These are phyloP conservation scores for Saccharomycopsis sp. DNA, from an alignment of 805 yeast genomes.

Conservation along the genomic window DNA sequence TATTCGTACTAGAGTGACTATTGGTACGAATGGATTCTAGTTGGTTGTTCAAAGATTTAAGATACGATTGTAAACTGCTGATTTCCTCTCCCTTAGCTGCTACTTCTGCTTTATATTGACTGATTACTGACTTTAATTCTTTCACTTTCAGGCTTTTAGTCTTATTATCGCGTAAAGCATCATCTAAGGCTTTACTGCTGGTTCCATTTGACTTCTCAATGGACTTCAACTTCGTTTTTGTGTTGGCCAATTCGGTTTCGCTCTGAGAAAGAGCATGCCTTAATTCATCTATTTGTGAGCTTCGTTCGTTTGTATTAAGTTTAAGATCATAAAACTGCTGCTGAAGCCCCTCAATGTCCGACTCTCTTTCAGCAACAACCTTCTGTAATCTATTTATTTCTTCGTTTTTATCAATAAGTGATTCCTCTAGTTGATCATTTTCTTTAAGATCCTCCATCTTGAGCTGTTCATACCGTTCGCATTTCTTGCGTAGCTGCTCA, in stretches of 20 bases:
- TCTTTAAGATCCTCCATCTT: conserved; percentile 17
- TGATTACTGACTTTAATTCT: conserved; percentile 18
- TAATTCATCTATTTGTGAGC: conserved; percentile 8
- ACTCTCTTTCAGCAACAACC: conserved; percentile 23
- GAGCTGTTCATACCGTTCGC: conserved; percentile 13
- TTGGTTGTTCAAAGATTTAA: conserved; percentile 18
- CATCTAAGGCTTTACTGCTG: conserved; percentile 2
- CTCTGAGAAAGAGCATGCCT: conserved; percentile 7
- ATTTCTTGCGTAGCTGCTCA: conserved; percentile 5
- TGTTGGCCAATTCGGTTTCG: conserved; percentile 10
- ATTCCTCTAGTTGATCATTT: conserved; percentile 14
- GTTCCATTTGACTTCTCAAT: conserved; percentile 7
- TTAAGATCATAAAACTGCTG: conserved; percentile 20
- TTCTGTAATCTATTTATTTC: conserved; percentile 16
- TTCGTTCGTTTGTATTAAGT: conserved; percentile 8
- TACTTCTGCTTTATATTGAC: conserved; percentile 19
- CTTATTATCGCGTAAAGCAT: conserved; percentile 7
- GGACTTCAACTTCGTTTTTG: conserved; percentile 21
- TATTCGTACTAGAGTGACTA: conserved; percentile 3
- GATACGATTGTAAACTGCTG: conserved; percentile 14
- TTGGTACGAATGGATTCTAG: conserved; percentile 1
- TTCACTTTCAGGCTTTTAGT: conserved; percentile 19
- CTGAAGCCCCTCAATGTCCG: conserved; percentile 23
- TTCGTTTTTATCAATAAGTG: conserved; percentile 21
- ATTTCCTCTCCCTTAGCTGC: conserved; percentile 21